Evolutionary conservation across 2,329 filamentous ascomycete species (phyloP).

Genomic region (Colletotrichum eleusines): DNA sequence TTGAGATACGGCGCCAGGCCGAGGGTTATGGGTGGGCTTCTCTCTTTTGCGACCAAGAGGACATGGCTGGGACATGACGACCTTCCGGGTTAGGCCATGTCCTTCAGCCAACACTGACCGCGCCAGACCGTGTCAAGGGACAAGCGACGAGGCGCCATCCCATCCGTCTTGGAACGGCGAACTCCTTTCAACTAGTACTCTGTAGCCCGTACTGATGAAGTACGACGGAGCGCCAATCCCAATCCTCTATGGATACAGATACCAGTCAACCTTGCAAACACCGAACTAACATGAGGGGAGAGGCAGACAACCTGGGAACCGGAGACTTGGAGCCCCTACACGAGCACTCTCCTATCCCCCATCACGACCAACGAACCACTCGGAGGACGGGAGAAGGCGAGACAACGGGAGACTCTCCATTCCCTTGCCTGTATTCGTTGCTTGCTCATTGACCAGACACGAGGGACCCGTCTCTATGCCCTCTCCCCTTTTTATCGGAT

Average conservation of each 20-base stretch:
- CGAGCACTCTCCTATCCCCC: slow-evolving; percentile 8
- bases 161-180: slow-evolving; percentile 35
- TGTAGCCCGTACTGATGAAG: background rate
- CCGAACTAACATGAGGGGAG: slow-evolving; percentile 4
- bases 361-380: slow-evolving; percentile 10
- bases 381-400: background rate
- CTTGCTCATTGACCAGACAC: slow-evolving; percentile 10
- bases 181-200: background rate
- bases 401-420: slow-evolving; percentile 3
- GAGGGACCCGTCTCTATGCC: background rate
- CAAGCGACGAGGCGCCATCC: slow-evolving; percentile 20
- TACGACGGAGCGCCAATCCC: slow-evolving; percentile 16
- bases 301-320: background rate
- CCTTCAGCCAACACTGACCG: slow-evolving; percentile 17
- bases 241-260: slow-evolving; percentile 24
- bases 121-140: slow-evolving; percentile 25
- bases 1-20: background rate
- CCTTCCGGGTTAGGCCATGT: slow-evolving; percentile 20
- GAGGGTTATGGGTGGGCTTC: background rate
- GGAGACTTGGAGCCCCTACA: slow-evolving; percentile 3
- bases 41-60: background rate
- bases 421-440: background rate
- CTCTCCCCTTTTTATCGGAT: slow-evolving; percentile 12
- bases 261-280: slow-evolving; percentile 37
- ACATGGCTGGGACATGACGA: slow-evolving; percentile 12